These are phyloP conservation scores for Kodamaea sagamina DNA, from an alignment of 805 yeast species.

Conservation along the genomic window DNA sequence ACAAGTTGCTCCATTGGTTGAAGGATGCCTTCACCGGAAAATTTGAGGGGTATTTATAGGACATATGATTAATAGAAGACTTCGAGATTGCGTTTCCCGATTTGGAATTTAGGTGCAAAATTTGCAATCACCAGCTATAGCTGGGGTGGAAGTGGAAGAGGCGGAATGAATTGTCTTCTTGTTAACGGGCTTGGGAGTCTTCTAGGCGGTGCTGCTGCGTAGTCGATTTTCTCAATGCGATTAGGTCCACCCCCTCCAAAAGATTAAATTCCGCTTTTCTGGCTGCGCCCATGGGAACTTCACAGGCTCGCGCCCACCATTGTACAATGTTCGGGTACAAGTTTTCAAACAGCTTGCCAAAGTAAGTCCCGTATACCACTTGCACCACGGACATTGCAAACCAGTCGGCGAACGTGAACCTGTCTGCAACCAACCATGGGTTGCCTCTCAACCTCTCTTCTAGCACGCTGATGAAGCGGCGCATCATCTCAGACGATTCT, in stretches of 20 bases:
- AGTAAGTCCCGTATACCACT: background rate
- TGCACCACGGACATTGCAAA: background rate
- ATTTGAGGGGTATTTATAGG: constrained; percentile 21
- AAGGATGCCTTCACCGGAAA: constrained; percentile 55
- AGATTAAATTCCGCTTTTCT: constrained; percentile 1
- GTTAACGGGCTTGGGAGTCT: too few species aligned
- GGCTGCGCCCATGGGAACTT: background rate
- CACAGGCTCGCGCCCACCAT: constrained; percentile 1
- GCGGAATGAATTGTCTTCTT: too few species aligned
- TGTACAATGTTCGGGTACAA: constrained; percentile 1
- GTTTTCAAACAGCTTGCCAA: constrained; percentile 2
- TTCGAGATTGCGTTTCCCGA: background rate
- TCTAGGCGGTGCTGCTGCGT: too few species aligned
- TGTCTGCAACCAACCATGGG: background rate
- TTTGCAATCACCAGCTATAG: too few species aligned
- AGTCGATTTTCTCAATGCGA: background rate
- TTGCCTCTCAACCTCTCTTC: background rate
- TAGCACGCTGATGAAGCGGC: background rate
- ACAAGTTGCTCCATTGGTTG: constrained; percentile 71
- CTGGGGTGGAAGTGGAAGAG: too few species aligned
- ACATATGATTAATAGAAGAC: too few species aligned
- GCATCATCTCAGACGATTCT: background rate
- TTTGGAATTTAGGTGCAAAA: background rate
- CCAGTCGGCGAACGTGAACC: constrained; percentile 3
- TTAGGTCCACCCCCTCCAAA: background rate